Base-by-base conservation (phyloP, 192 early-diverging fungal species). In the Obelidium mucronatum region DNA sequence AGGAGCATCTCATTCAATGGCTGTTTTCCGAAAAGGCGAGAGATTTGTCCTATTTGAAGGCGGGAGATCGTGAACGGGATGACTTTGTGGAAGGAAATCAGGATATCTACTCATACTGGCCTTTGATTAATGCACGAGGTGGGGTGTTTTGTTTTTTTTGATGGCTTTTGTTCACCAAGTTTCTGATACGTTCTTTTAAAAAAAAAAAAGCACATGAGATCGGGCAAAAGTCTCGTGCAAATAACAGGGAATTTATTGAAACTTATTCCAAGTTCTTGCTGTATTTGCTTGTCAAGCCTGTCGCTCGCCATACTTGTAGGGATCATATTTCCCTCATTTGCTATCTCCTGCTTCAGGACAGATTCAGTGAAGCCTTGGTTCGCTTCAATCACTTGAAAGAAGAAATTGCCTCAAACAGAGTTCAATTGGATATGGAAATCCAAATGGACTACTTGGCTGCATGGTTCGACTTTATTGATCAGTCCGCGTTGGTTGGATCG, bases 61-160 rank as follows among this genome's bases (percentile, higher is more conserved):
- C 31, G 3, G 59, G 59, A 28, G 60, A 44, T 30, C 15, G 40
- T 40, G 72, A 62, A 4, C 4, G 42, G 35, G 72, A 74, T 51
- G 30, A 74, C 13, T 74, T 37, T 62, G 33, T 72, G 56, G 48
- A 17, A 13, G 48, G 52, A 2, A 15, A 40, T 6, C 30, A 60
- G 37, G 72, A 74, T 33, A 40, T 74, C 22, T 40, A 39, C 19
- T 42, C 40, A n/a, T 74, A 74, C 37, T 74, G 72, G 72, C 72
- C 72, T 28, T 62, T 74, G 42, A 58, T 74, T 30, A 74, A 74
- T n/a, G 72, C 56, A 8, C 35, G 72, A 74, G 72, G 72, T 74
- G n/a, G n/a, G 52, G 15, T 31, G 33, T 31, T 36, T 24, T 72
- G 0, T 58, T 11, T 17, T 17, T 4, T 37, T 26, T n/a, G 28